A percentile compares a stretch with the other conserved stretches of the same genome.
Conservation (phyloP, 202 grass and related monocot species). For the Brachypodium distachyon region DNA sequence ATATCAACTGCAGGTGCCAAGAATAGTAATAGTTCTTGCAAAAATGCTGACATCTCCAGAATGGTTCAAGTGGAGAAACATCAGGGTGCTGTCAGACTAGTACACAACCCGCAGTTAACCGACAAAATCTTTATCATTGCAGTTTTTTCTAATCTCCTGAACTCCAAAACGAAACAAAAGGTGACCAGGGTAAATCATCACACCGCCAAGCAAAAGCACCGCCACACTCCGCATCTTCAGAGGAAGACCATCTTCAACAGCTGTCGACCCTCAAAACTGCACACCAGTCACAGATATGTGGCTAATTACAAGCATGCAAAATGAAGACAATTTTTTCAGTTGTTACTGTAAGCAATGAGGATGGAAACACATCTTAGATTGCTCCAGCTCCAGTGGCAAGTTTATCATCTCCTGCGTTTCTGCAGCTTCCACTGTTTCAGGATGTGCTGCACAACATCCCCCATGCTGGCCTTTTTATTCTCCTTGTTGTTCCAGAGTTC, state of each 20-base stretch:
- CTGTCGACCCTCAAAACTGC: neutral
- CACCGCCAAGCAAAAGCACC: neutral
- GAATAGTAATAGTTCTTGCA: neutral
- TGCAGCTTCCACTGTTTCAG: conserved; percentile 28
- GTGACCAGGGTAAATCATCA: neutral
- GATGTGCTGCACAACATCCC: conserved; percentile 23
- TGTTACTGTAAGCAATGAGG: neutral
- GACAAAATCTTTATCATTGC: neutral
- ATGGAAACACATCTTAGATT: neutral
- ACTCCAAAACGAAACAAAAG: neutral
- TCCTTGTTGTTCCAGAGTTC: conserved; percentile 61
- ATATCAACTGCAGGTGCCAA: neutral
- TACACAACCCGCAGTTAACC: neutral
- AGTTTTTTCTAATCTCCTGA: neutral
- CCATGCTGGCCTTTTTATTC: conserved; percentile 39
- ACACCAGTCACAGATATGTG: neutral
- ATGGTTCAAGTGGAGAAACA: neutral
- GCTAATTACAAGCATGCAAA: neutral
- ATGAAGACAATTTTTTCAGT: neutral
- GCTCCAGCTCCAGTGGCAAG: neutral
- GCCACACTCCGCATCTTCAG: neutral
- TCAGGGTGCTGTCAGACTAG: neutral
- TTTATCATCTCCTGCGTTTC: neutral
- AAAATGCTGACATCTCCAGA: neutral
- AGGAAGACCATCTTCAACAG: neutral